phyloP scores from a whole-genome alignment of 805 yeast genomes.

The Spathaspora passalidarum region DNA sequence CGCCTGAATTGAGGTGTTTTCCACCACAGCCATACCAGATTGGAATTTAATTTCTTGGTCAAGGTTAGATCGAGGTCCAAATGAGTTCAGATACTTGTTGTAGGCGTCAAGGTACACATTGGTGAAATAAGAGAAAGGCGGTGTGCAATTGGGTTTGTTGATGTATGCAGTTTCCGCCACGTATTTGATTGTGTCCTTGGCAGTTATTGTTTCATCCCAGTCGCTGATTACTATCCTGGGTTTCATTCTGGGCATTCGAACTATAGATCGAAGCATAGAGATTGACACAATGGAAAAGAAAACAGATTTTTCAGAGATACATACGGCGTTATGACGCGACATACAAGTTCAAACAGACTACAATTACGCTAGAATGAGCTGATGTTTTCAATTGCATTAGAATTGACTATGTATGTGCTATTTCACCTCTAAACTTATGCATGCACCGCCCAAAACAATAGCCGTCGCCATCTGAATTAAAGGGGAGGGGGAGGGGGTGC shows the following conservation, averaged over 20 bases:
- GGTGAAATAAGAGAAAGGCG: constrained; percentile 43
- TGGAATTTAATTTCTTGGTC: constrained; percentile 47
- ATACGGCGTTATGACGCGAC: no score
- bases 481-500: background rate
- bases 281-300: background rate
- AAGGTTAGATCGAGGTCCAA: constrained; percentile 28
- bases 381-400: no score
- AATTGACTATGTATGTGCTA: no score
- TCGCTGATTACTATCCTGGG: constrained; percentile 41
- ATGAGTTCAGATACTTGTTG: constrained; percentile 22
- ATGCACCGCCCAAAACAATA: no score
- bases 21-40: constrained; percentile 42
- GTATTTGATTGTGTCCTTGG: constrained; percentile 49
- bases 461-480: no score
- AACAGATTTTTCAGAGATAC: no score
- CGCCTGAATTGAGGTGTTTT: constrained; percentile 45
- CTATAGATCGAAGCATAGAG: background rate
- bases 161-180: constrained; percentile 49
- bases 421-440: no score
- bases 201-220: constrained; percentile 68
- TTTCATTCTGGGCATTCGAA: background rate
- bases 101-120: constrained; percentile 39
- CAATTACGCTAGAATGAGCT: no score
- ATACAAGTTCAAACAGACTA: no score
- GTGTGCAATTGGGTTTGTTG: constrained; percentile 31